Evolutionary conservation across 208 protist species (phyloP), one percentile per base, ranked within the genome.

Genomic region (Acanthamoeba lenticulata): DNA sequence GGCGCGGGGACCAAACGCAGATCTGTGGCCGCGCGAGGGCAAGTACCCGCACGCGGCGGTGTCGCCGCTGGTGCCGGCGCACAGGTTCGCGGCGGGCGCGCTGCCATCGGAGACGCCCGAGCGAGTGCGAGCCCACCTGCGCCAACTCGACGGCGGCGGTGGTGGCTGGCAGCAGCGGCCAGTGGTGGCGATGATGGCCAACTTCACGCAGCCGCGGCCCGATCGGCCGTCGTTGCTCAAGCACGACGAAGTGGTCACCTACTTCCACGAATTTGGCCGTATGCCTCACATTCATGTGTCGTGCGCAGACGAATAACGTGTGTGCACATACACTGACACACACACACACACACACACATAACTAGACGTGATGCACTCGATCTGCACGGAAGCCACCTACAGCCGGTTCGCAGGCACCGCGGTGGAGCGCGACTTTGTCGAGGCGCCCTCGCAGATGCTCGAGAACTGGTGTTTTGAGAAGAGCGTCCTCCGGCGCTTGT

Each of bases 231-330:
- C 96, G 3, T 62, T 97, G 1, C 60, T 97, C 27, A 72, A 77
- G 19, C 95, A 96, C 69, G 81, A 94, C 72, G 96, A 96, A 57
- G 95, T 97, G 0, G 96, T 94, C 1, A 97, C 96, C 7, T 96
- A 93, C 29, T 97, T 97, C 95, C 96, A 97, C 34, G 96, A 97
- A 45, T 96, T 97, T 93, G 96, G 96, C 0, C 94, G 45, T 89
- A 89, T 32, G 9, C 15, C 17, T 29, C 24, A n/a, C 57, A 67
- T 11, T 34, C 57, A 29, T 29, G 7, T 81, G 29, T 27, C 32
- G 17, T 24, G 9, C 65, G 9, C 11, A n/a, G n/a, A n/a, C n/a
- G n/a, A n/a, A n/a, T 52, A 52, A 52, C 47, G 19, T 19, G 0
- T 52, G 47, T 19, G 0, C 72, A 9, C 42, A 11, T 27, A 81